A percentile compares a stretch with the other conserved stretches of the same genome.
Conservation (phyloP, 106 monocot genomes). For the Allium cepa region DNA sequence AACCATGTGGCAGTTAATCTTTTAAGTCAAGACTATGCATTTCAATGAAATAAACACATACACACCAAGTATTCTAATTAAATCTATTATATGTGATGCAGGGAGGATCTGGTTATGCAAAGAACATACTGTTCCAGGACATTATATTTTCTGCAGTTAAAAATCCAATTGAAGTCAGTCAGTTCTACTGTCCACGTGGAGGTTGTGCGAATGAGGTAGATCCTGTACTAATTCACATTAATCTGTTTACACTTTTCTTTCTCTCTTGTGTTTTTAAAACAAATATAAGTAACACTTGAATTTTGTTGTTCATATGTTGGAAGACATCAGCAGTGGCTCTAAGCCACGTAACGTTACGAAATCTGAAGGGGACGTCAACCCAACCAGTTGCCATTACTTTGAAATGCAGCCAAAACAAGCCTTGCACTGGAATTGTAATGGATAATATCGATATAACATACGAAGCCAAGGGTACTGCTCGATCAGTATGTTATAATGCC, state of each 20-base stretch:
- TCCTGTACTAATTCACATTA: background rate
- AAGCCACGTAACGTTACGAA: background rate
- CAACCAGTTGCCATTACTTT: conserved; percentile 10
- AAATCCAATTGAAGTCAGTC: conserved; percentile 5
- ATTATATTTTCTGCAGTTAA: conserved; percentile 10
- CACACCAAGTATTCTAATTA: background rate
- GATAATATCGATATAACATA: background rate
- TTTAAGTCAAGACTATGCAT: background rate
- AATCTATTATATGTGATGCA: background rate
- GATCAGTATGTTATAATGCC: no score
- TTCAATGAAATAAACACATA: no score
- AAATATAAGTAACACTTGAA: background rate
- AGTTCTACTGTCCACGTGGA: conserved; percentile 7
- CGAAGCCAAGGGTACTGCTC: background rate
- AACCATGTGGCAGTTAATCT: background rate
- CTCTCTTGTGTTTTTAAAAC: no score
- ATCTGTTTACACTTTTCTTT: background rate
- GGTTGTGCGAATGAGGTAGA: conserved; percentile 14
- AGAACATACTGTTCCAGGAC: background rate
- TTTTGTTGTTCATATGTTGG: background rate
- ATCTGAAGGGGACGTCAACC: conserved; percentile 8
- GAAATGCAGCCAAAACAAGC: conserved; percentile 8
- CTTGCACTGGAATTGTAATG: background rate
- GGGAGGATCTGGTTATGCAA: conserved; percentile 21
- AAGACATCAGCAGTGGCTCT: conserved; percentile 10